A percentile compares a stretch with the other conserved stretches of the same genome.
phyloP scores from a whole-genome alignment of 805 yeast species.

The Pachysolen tannophilus region DNA sequence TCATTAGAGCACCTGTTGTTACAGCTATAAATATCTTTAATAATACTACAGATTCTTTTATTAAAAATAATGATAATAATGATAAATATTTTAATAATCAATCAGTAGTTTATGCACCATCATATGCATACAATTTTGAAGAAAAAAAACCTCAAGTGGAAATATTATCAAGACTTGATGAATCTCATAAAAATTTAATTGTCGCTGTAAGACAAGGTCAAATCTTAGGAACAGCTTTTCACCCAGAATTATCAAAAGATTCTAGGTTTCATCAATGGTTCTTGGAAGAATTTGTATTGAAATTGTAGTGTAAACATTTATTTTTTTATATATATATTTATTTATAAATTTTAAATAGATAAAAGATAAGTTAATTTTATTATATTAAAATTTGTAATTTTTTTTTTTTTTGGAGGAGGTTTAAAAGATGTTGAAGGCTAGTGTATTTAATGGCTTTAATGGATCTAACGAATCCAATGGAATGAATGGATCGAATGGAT shows the following conservation, averaged over 20 bases:
- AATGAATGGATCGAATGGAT: too few species aligned
- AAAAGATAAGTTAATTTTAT: too few species aligned
- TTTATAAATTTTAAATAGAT: too few species aligned
- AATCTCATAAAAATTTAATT: slow-evolving; percentile 29
- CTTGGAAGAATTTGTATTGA: slow-evolving; percentile 45
- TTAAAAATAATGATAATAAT: not conserved
- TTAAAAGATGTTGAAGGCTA: too few species aligned
- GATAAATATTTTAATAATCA: too few species aligned
- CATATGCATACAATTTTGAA: slow-evolving; percentile 11
- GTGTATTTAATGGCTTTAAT: too few species aligned
- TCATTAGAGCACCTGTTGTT: slow-evolving; percentile 75
- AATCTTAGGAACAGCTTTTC: slow-evolving; percentile 68
- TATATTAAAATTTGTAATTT: too few species aligned
- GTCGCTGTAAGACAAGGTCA: slow-evolving; percentile 71
- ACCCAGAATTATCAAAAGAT: slow-evolving; percentile 64
- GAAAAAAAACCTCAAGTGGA: slow-evolving; percentile 25
- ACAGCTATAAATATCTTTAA: slow-evolving; percentile 11
- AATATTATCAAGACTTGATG: slow-evolving; percentile 30
- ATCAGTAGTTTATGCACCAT: not conserved
- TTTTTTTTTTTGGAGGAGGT: too few species aligned
- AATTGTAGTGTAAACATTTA: too few species aligned
- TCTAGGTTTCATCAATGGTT: slow-evolving; percentile 65
- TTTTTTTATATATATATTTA: too few species aligned
- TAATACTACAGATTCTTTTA: slow-evolving; percentile 7
- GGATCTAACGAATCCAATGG: too few species aligned